Base-by-base conservation (phyloP, 192 early-diverging fungal species). In the Coemansia asiatica region DNA sequence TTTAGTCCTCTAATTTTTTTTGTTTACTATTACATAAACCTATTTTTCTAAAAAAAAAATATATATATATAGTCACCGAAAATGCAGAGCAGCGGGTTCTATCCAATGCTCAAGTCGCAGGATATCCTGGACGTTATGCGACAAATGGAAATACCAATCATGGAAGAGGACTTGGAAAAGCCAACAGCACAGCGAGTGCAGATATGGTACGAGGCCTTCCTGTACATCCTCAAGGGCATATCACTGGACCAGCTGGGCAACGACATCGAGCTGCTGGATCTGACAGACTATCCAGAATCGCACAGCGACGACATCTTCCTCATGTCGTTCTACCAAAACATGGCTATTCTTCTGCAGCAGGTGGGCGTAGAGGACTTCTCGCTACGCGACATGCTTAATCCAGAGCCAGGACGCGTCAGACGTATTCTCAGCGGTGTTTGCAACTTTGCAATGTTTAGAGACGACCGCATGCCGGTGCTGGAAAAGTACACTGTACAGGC, bases 381-480 rank as follows among this genome's bases (percentile, higher is more conserved):
- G 40, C 79, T 92, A 15, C 81, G 88, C 33, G 94, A 96, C 66
- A 69, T 96, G 55, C 75, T 92, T 19, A 87, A 85, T n/a, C 94
- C 94, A 0, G 90, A 93, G 67, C 82, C 88, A 0, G 76, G 67
- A 0, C 84, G 88, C 5, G 75, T 92, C 27, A 72, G 88, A 0
- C 75, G 83, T n/a, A 85, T 92, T n/a, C 81, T 96, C 10, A 91
- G 89, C 72, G 90, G 85, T 7, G 78, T 94, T 23, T 92, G 93
- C 67, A 96, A 96, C 69, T 96, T 93, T 84, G 89, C 88, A 56
- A 95, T 92, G 79, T 96, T 96, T 68, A 79, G 92, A 21, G 92
- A 94, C 57, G 89, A 94, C 64, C 80, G 87, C 7, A 78, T 92
- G 76, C 80, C 73, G 2, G 69, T 88, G 0, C 83, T 86, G 56